Conservation (phyloP, 2,329 filamentous ascomycete genomes). For the Whalleya microplaca region DNA sequence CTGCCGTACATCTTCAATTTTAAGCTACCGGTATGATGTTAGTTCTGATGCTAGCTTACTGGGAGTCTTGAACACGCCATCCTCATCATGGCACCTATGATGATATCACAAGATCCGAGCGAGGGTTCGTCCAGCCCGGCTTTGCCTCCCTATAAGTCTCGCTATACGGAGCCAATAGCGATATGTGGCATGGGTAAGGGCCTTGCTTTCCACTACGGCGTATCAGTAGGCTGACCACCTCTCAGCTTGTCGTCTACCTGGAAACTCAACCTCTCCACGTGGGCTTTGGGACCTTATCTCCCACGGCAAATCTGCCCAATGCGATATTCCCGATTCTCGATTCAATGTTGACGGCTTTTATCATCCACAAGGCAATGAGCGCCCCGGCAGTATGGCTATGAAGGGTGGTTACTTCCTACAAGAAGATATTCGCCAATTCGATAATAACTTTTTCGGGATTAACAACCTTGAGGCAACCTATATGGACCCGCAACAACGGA, state of each 20-base stretch:
- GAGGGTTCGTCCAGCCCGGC: no score
- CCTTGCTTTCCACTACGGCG: no score
- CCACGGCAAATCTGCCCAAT: constrained; percentile 17
- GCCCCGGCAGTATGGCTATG: constrained; percentile 8
- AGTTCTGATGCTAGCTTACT: no score
- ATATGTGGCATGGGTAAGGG: no score
- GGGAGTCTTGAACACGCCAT: no score
- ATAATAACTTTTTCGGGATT: constrained; percentile 38
- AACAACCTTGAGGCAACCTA: constrained; percentile 32
- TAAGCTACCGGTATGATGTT: no score
- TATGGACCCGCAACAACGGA: constrained; percentile 27
- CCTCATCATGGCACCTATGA: no score
- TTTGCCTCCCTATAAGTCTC: no score
- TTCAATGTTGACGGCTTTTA: constrained; percentile 30
- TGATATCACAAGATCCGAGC: no score
- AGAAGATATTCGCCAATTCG: constrained; percentile 32
- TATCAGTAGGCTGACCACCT: no score
- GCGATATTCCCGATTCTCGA: constrained; percentile 15
- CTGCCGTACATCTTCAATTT: no score
- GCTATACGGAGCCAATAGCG: no score
- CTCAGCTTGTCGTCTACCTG: constrained; percentile 33
- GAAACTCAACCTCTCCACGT: constrained; percentile 14
- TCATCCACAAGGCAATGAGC: constrained; percentile 10
- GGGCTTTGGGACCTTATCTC: constrained; percentile 29
- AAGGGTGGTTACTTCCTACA: constrained; percentile 36